These are phyloP conservation scores for Tubosaeta sp. DNA, from an alignment of 768 basidiomycete genomes.

Conservation along the genomic window DNA sequence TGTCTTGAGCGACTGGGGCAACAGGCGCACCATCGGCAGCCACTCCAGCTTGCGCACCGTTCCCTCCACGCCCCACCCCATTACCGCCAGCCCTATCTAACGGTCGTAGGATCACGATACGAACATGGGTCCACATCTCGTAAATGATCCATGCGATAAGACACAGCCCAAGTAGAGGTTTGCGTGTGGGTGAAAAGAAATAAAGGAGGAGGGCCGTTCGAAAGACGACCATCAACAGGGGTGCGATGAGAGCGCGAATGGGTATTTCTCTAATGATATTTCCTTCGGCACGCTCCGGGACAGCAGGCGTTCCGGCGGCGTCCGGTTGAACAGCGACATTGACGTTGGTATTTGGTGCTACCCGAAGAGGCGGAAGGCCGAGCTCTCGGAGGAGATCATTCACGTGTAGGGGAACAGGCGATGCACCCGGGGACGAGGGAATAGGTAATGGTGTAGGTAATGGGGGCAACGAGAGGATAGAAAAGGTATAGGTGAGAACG, in stretches of 20 bases:
- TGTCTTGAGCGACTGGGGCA: slow-evolving; percentile 14
- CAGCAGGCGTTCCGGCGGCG: slow-evolving; percentile 13
- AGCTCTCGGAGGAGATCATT: slow-evolving; percentile 62
- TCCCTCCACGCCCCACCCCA: slow-evolving; percentile 17
- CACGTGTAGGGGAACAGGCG: slow-evolving; percentile 45
- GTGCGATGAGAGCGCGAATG: slow-evolving; percentile 62
- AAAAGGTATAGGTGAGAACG: slow-evolving; percentile 38
- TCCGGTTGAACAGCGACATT: slow-evolving; percentile 18
- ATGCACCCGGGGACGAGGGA: slow-evolving; percentile 22
- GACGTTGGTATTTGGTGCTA: slow-evolving; percentile 27
- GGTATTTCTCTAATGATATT: slow-evolving; percentile 50
- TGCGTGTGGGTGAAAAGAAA: slow-evolving; percentile 71
- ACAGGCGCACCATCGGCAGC: slow-evolving; percentile 23
- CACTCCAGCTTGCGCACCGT: slow-evolving; percentile 17
- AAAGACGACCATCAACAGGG: slow-evolving; percentile 61
- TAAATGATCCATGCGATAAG: slow-evolving; percentile 69
- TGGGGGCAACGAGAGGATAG: slow-evolving; percentile 54
- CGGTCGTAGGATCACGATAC: slow-evolving; percentile 40
- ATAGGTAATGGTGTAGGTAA: slow-evolving; percentile 31
- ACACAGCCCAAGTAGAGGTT: slow-evolving; percentile 64
- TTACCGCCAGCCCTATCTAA: slow-evolving; percentile 30
- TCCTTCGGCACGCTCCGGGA: slow-evolving; percentile 27
- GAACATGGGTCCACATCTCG: slow-evolving; percentile 70
- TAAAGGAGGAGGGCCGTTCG: slow-evolving; percentile 68
- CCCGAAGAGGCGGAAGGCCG: slow-evolving; percentile 51